Conservation (phyloP, 495 filamentous ascomycete species). For the Chaetomium fimeti region DNA sequence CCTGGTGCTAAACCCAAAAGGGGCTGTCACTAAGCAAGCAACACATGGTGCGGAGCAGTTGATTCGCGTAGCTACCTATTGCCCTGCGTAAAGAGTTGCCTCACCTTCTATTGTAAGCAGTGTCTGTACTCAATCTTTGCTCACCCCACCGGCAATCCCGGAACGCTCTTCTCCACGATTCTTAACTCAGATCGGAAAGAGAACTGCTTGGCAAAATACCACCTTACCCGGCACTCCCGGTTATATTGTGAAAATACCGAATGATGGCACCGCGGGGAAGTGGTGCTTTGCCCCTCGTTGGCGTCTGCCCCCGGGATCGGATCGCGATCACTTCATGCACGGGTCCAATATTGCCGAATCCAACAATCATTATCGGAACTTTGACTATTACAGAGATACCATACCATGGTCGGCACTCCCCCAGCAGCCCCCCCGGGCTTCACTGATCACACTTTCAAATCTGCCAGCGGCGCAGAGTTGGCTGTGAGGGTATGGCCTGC, state of each 20-base stretch:
- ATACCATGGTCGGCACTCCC: not conserved
- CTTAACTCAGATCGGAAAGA: not conserved
- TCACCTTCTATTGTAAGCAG: no score
- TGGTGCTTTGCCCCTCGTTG: not conserved
- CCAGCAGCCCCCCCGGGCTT: conserved; percentile 24
- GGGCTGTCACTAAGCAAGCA: no score
- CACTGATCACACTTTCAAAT: conserved; percentile 31
- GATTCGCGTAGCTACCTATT: no score
- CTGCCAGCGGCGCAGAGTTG: conserved; percentile 21
- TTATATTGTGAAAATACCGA: not conserved
- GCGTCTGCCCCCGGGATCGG: not conserved
- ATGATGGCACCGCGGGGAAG: not conserved
- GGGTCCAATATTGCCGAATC: no score
- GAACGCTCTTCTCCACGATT: no score
- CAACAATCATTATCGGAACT: no score
- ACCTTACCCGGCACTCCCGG: not conserved
- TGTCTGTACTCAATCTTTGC: no score
- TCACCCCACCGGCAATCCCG: no score
- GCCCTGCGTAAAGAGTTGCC: no score
- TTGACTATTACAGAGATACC: not conserved
- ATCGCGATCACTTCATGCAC: not conserved
- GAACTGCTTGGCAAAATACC: not conserved
- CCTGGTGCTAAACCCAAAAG: no score
- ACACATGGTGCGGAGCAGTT: no score
- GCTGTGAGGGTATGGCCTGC: conserved; percentile 31